These are phyloP conservation scores for Phellinidium pouzarii DNA, from an alignment of 1,284 basidiomycete species.

Conservation along the genomic window DNA sequence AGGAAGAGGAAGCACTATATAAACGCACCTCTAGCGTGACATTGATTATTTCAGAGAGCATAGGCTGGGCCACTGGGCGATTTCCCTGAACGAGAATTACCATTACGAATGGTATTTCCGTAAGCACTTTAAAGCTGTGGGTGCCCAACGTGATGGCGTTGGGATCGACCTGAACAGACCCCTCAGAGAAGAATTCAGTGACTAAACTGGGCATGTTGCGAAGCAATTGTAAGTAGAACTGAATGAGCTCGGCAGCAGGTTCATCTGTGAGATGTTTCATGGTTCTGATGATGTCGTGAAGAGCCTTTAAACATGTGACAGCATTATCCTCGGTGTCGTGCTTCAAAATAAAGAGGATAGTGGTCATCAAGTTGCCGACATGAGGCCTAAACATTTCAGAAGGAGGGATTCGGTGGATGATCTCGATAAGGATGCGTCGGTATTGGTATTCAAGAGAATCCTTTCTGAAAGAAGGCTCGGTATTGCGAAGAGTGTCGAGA, in stretches of 20 bases:
- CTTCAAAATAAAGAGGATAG: slow-evolving; percentile 78
- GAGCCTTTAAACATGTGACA: slow-evolving; percentile 84
- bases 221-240: slow-evolving; percentile 70
- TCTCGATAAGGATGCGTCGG: slow-evolving; percentile 80
- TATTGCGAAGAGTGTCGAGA: slow-evolving; percentile 71
- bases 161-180: slow-evolving; percentile 47
- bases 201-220: slow-evolving; percentile 73
- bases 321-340: slow-evolving; percentile 98
- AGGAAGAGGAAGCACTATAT: slow-evolving; percentile 27
- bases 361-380: slow-evolving; percentile 63
- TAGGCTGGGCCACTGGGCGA: slow-evolving; percentile 60
- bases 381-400: slow-evolving; percentile 75
- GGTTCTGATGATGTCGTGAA: slow-evolving; percentile 75
- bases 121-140: slow-evolving; percentile 90
- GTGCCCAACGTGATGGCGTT: slow-evolving; percentile 62
- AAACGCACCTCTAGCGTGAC: slow-evolving; percentile 61
- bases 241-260: slow-evolving; percentile 70
- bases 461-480: slow-evolving; percentile 71
- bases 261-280: slow-evolving; percentile 74
- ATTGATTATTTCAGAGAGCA: slow-evolving; percentile 70
- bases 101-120: slow-evolving; percentile 91
- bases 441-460: slow-evolving; percentile 82
- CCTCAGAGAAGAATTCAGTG: slow-evolving; percentile 67
- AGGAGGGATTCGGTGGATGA: slow-evolving; percentile 83
- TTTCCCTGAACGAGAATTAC: slow-evolving; percentile 87